Base-by-base conservation (phyloP, 1,139 yeast species). In the Geotrichum restrictum region DNA sequence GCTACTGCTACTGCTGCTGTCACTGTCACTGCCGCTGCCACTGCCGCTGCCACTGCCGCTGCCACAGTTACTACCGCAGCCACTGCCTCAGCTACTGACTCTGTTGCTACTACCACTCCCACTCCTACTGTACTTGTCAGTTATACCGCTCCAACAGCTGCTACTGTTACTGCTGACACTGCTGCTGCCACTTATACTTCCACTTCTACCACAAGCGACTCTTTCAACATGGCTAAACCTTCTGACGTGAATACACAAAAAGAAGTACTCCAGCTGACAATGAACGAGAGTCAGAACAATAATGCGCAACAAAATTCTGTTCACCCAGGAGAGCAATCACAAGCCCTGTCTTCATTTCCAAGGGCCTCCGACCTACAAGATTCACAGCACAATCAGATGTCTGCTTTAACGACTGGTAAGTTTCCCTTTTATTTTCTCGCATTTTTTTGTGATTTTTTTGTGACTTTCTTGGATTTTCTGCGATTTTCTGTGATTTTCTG, bases 381-480 rank as follows among this genome's bases (percentile, higher is more conserved):
- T n/a, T n/a, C n/a, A n/a, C n/a, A n/a, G n/a, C n/a, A n/a, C n/a
- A n/a, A n/a, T n/a, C n/a, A n/a, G n/a, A n/a, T n/a, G n/a, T n/a
- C n/a, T n/a, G n/a, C n/a, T n/a, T n/a, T n/a, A n/a, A n/a, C n/a
- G 29, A 24, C 29, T 10, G 22, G 21, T 48, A 55, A 40, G 37
- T 40, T n/a, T 34, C 47, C 4, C 39, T 40, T 33, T 50, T 50
- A n/a, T 29, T 49, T n/a, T 39, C 49, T n/a, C 14, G n/a, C 14
- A 5, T n/a, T 34, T 24, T 24, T 8, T 8, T 24, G 29, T 24
- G 29, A 5, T 24, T 8, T 24, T 24, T 8, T 24, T 24, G 5
- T 24, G 7, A 24, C 29, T 24, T 24, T 46, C 49, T 11, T 54
- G 56, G 4, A 51, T 53, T 7, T 51, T 56, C 13, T 51, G 55